Base-by-base conservation (phyloP, 805 yeast genomes). In the Lipomyces japonicus region DNA sequence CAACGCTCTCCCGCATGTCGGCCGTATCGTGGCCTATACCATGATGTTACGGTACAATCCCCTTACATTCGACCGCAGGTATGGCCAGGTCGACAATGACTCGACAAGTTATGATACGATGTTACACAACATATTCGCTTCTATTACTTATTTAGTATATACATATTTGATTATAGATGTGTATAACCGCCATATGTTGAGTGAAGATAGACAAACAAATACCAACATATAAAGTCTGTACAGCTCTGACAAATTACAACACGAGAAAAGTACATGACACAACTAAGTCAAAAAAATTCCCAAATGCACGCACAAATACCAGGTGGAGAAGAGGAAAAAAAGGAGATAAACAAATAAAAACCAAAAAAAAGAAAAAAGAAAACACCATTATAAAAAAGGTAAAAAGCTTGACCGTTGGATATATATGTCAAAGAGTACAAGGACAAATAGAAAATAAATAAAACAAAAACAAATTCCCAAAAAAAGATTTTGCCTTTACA, bases 311-410 rank as follows among this genome's bases (percentile, higher is more conserved):
- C n/a, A n/a, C n/a, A n/a, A n/a, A n/a, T n/a, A n/a, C n/a, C n/a
- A n/a, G n/a, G n/a, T n/a, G n/a, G n/a, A n/a, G n/a, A n/a, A n/a
- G n/a, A 41, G 22, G 22, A 16, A 34, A 36, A 28, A 37, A 44
- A 25, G 39, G 24, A 40, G 39, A 43, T 43, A 50, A 40, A 40
- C 45, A 44, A 50, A 39, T 50, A 49, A 42, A 50, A 46, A 37
- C 53, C 53, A 48, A 44, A 41, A 49, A 5, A 19, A 24, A 14
- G 22, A 21, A 18, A 10, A 42, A 41, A 9, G 30, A 25, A 47
- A 24, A 41, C 45, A 26, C 43, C 28, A 25, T n/a, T 12, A 7
- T 21, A 35, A 30, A 18, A 12, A 16, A 18, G 10, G 12, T 18
- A 9, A 10, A 7, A 12, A 12, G 16, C 36, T 39, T 22, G 19